Evolutionary conservation across 1,284 basidiomycete genomes (phyloP), one percentile per base, ranked within the genome.

Genomic region (Cryptococcus jaspeensis): DNA sequence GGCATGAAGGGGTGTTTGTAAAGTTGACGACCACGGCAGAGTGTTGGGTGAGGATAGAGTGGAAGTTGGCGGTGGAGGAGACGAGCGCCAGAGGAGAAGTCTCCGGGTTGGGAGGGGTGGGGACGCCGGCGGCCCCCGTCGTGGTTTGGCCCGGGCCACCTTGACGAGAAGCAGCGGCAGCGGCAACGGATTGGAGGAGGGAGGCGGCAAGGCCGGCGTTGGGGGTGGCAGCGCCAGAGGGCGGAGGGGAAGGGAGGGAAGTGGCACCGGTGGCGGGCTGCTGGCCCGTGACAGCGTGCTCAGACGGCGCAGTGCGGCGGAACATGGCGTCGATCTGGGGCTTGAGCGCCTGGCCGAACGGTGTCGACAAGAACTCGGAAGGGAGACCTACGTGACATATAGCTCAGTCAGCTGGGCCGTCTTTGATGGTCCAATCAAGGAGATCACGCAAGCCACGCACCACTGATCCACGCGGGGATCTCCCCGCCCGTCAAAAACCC

Each of bases 251-350:
- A 0, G 82, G 73, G 8, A 61, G 28, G 15, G 64, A 43, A 23
- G 60, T 47, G 2, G 62, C 51, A 1, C 59, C 53, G 37, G 39
- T 37, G 40, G 65, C 42, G 56, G 37, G 38, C 45, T 16, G 8
- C 55, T 37, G 46, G 50, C 43, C 37, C 7, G 57, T 45, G 28
- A 69, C 55, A 13, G 58, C 59, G 20, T 80, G 68, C 47, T 70
- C 75, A 1, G 78, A 71, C 6, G 81, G 80, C 11, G 82, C 72
- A 13, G 78, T 66, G 15, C 83, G 80, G 22, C 84, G 79, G 75
- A 85, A 93, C 90, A 93, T 92, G 49, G 84, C 81, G 68, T 95
- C 92, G 60, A 96, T 94, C 41, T 87, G 90, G 0, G 92, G 92
- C 1, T 87, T 84, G 40, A 95, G 81, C 3, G 87, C 85, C n/a